Evolutionary conservation across 1,139 yeast species (phyloP).

Genomic region (Diutina ranongensis): DNA sequence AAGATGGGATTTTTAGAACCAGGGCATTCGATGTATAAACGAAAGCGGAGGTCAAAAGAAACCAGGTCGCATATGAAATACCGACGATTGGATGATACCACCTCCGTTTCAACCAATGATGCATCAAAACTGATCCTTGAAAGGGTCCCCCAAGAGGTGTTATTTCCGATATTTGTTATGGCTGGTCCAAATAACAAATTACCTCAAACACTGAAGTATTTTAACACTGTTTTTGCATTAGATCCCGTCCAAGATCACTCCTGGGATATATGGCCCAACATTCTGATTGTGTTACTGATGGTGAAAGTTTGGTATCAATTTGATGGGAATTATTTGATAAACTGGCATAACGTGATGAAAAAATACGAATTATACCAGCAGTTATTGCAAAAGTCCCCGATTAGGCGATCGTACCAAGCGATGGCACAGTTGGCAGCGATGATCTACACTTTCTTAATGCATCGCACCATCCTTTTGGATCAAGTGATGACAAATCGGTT

Average conservation of each 20-base stretch:
- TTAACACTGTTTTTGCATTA: conserved; percentile 15
- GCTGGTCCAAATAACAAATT: conserved; percentile 20
- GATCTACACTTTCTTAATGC: conserved; percentile 9
- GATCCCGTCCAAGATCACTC: conserved; percentile 8
- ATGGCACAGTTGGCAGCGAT: background rate
- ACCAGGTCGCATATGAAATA: too few species aligned
- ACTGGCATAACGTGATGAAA: background rate
- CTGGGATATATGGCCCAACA: conserved; percentile 7
- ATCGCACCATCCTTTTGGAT: conserved; percentile 8
- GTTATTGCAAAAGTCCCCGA: conserved; percentile 2
- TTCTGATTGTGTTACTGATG: conserved; percentile 8
- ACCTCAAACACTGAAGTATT: conserved; percentile 16
- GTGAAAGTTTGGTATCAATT: conserved; percentile 7
- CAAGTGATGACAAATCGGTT: background rate
- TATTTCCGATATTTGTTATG: conserved; percentile 19
- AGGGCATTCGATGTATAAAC: conserved; percentile 13
- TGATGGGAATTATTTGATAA: conserved; percentile 5
- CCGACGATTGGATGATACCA: too few species aligned
- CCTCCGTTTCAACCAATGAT: too few species aligned
- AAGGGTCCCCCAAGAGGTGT: conserved; percentile 22
- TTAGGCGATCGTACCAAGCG: conserved; percentile 6
- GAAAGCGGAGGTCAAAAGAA: conserved; percentile 6
- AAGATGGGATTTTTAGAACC: conserved; percentile 25
- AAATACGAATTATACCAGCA: background rate
- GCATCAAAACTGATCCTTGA: conserved; percentile 9